Percentiles rank a stretch among this genome's conserved stretches.
phyloP scores from a whole-genome alignment of 2,329 filamentous ascomycete species.

The Lachnellula cervina region DNA sequence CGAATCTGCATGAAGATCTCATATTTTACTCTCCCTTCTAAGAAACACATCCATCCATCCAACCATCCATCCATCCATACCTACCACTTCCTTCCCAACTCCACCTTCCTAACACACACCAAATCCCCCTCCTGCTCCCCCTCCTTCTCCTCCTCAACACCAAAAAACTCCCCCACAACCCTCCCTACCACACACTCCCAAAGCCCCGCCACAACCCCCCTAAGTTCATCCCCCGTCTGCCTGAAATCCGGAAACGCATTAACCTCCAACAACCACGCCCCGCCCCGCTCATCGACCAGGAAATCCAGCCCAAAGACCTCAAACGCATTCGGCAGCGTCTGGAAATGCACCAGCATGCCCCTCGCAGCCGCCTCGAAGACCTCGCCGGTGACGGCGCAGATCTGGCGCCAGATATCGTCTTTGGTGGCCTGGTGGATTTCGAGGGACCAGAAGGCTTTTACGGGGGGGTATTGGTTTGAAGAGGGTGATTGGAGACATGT shows the following conservation, averaged over 20 bases:
- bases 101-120: constrained; percentile 49
- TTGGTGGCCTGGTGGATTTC: constrained; percentile 34
- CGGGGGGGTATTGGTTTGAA: constrained; percentile 51
- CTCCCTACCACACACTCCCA: constrained; percentile 69
- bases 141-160: constrained; percentile 18
- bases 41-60: constrained; percentile 10
- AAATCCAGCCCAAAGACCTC: constrained; percentile 93
- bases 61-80: constrained; percentile 12
- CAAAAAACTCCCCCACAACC: constrained; percentile 67
- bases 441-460: constrained; percentile 71
- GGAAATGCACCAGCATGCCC: constrained; percentile 85
- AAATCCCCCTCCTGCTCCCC: constrained; percentile 37
- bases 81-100: constrained; percentile 40
- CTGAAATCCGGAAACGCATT: constrained; percentile 96
- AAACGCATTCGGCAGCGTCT: constrained; percentile 81
- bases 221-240: constrained; percentile 77
- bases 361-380: constrained; percentile 82
- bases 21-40: not conserved
- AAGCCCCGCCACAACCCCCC: constrained; percentile 66
- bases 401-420: constrained; percentile 64
- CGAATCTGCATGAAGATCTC: not conserved
- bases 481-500: constrained; percentile 75
- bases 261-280: constrained; percentile 76
- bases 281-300: constrained; percentile 62
- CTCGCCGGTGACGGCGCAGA: constrained; percentile 68